These are phyloP conservation scores for Raddia guianensis DNA, from an alignment of 176 grass and related monocot species.

Conservation along the genomic window DNA sequence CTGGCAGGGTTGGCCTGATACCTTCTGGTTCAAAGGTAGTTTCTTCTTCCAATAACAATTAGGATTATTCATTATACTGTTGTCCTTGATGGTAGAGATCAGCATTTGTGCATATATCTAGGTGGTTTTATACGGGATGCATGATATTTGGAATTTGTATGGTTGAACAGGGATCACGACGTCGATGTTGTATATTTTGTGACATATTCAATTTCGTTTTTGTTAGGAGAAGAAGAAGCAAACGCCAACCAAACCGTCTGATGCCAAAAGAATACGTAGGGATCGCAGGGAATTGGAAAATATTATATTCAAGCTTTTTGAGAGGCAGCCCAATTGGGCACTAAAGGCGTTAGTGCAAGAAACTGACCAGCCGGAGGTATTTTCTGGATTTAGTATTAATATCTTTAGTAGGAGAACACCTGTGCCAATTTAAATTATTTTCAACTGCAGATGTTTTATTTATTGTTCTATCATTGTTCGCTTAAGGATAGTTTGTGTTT, in stretches of 20 bases:
- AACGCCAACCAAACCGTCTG: conserved; percentile 70
- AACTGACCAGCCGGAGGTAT: conserved; percentile 95
- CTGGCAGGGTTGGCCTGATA: conserved; percentile 80
- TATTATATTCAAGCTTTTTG: conserved; percentile 96
- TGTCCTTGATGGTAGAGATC: not conserved
- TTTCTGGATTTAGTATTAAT: not conserved
- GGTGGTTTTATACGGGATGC: not conserved
- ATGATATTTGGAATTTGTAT: not conserved
- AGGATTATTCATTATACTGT: conserved; percentile 14
- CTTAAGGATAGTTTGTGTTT: conserved; percentile 18
- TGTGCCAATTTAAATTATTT: not conserved
- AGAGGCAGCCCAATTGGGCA: conserved; percentile 91
- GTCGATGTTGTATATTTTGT: not conserved
- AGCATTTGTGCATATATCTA: not conserved
- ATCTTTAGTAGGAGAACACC: not conserved
- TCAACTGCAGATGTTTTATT: not conserved
- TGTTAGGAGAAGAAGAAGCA: conserved; percentile 78
- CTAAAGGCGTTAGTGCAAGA: conserved; percentile 87
- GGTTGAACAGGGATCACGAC: not conserved
- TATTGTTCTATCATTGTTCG: not conserved
- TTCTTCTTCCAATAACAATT: not conserved
- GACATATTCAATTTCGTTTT: conserved; percentile 20
- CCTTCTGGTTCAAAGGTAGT: conserved; percentile 78
- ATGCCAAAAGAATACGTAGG: conserved; percentile 83
- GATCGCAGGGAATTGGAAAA: conserved; percentile 85